Evolutionary conservation across 345 rosid species (phyloP).

Genomic region (Syzygium grande): DNA sequence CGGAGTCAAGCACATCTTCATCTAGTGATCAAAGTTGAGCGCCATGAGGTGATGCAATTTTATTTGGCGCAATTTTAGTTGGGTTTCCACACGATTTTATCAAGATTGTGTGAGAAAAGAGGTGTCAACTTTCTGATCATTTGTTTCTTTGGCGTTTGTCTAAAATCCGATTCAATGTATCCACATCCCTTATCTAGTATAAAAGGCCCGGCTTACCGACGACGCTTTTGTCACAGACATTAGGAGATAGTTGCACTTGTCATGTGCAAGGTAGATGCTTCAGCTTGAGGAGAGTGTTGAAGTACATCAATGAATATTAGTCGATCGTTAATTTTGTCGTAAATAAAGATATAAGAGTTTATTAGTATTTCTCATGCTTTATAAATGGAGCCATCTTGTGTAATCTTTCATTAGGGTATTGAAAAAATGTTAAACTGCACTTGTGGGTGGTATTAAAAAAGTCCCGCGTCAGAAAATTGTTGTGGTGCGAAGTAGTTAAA

Average conservation of each 20-base stretch:
- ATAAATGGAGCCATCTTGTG: background rate
- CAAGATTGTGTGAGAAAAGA: background rate
- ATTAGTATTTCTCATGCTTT: background rate
- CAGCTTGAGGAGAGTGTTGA: background rate
- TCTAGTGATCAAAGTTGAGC: background rate
- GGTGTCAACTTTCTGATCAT: background rate
- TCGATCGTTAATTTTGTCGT: background rate
- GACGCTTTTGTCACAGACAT: background rate
- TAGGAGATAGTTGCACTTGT: background rate
- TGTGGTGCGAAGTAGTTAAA: background rate
- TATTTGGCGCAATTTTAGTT: background rate
- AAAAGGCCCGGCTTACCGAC: background rate
- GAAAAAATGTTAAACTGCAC: background rate
- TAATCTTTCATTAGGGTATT: background rate
- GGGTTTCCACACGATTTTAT: background rate
- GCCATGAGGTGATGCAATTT: background rate
- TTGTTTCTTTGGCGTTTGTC: background rate
- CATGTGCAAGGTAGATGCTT: background rate
- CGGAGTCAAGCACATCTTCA: background rate
- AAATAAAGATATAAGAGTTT: background rate
- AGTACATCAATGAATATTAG: background rate
- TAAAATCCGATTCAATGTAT: background rate
- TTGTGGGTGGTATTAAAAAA: background rate
- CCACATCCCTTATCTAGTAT: background rate
- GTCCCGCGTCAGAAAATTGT: background rate